These are phyloP conservation scores for Diaporthe citrichinensis DNA, from an alignment of 2,329 filamentous ascomycete species.

Conservation along the genomic window DNA sequence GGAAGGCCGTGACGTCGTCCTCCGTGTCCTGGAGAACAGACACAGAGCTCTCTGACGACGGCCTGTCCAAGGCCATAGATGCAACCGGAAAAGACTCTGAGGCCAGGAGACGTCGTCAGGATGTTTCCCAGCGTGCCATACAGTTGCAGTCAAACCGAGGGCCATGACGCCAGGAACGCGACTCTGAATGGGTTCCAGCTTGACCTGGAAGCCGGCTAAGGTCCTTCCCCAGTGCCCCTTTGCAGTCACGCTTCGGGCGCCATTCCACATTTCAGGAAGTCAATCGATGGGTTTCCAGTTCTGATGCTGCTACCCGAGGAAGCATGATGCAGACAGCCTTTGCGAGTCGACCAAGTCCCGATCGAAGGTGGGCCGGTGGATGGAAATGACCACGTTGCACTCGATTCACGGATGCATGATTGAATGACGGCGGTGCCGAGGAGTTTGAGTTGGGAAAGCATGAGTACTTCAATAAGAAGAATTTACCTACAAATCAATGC, in stretches of 20 bases:
- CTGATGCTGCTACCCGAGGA: neutral
- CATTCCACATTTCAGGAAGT: neutral
- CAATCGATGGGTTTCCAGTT: neutral
- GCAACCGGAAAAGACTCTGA: neutral
- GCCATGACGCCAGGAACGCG: too few species aligned
- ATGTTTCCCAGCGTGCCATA: too few species aligned
- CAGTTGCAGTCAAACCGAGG: neutral
- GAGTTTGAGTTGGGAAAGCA: neutral
- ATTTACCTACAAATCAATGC: neutral
- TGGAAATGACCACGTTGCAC: neutral
- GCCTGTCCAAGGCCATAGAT: too few species aligned
- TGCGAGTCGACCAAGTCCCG: neutral
- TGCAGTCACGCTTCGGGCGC: neutral
- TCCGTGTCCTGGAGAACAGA: neutral
- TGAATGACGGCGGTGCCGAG: neutral
- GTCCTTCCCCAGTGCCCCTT: neutral
- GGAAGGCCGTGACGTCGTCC: neutral
- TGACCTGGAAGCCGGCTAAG: neutral
- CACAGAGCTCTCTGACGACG: neutral
- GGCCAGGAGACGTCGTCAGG: neutral
- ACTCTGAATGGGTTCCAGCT: neutral
- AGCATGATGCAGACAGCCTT: neutral
- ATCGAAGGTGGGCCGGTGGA: neutral
- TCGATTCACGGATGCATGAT: slow-evolving; percentile 3
- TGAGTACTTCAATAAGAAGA: neutral